Evolutionary conservation across 192 early-diverging fungal genomes (phyloP).

Genomic region (Coemansia aciculifera): DNA sequence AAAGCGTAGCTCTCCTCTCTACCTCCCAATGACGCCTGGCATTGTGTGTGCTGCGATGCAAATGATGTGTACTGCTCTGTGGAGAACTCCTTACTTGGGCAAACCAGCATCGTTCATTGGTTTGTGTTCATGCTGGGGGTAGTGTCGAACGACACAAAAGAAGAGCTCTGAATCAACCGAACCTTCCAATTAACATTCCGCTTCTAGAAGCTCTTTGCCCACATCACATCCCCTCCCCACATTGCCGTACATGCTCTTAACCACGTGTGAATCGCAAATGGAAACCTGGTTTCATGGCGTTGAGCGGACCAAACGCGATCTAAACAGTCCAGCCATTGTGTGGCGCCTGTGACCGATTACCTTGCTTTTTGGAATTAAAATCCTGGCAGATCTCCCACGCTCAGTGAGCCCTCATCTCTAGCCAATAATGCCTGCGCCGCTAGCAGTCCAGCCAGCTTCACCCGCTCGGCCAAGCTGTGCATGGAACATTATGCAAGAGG

Average conservation of each 20-base stretch:
- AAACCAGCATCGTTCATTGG: neutral
- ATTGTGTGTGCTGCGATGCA: neutral
- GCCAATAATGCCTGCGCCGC: neutral
- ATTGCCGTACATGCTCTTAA: neutral
- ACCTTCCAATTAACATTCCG: neutral
- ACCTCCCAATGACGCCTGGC: too few species aligned
- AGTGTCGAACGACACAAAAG: neutral
- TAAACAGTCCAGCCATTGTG: neutral
- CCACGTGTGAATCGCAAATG: neutral
- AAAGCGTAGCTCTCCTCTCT: too few species aligned
- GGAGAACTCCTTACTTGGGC: neutral
- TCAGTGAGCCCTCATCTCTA: neutral
- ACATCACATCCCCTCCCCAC: neutral
- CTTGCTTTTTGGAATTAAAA: neutral
- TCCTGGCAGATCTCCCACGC: neutral
- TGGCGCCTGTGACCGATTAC: neutral
- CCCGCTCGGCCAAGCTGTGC: neutral
- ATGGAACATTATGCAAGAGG: neutral
- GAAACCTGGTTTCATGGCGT: neutral
- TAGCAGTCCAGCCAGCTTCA: neutral
- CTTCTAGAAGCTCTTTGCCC: neutral
- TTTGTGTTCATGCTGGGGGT: neutral
- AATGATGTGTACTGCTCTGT: neutral
- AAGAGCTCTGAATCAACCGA: neutral
- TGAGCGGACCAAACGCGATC: neutral